Evolutionary conservation across 139 green algal genomes (phyloP).

Genomic region (Coelastrella sp.): DNA sequence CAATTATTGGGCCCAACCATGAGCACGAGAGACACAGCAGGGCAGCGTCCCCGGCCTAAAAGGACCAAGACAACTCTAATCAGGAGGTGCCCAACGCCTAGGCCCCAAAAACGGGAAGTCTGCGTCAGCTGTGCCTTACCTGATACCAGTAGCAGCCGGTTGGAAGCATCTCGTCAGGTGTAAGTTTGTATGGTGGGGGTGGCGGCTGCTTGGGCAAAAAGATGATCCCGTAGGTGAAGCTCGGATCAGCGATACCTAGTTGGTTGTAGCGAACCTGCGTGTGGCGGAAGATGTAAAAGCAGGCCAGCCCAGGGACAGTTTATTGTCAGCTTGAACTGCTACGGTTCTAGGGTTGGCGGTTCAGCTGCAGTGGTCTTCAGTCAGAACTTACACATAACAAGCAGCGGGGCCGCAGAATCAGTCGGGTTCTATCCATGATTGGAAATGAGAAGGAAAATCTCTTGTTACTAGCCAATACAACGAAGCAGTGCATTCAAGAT

Average conservation of each 20-base stretch:
- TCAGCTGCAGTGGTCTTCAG: no score
- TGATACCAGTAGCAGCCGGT: no score
- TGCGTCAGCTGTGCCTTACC: no score
- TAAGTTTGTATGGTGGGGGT: no score
- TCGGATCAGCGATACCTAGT: not conserved
- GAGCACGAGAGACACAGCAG: no score
- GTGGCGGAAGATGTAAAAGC: not conserved
- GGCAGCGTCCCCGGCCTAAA: no score
- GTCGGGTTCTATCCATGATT: not conserved
- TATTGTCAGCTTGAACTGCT: not conserved
- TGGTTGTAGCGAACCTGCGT: not conserved
- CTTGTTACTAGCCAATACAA: not conserved
- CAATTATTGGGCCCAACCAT: no score
- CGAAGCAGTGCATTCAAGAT: not conserved
- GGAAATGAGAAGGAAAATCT: not conserved
- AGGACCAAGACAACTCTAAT: no score
- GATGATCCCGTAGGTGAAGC: not conserved
- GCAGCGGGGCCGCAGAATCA: not conserved
- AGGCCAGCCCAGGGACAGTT: not conserved
- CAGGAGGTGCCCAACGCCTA: no score
- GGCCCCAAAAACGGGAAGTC: no score
- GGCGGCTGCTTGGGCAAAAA: constrained; percentile 6
- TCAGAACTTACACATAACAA: not conserved
- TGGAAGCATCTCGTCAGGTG: no score
- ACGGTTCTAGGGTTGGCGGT: not conserved